Evolutionary conservation across 2,329 filamentous ascomycete species (phyloP).

Genomic region (Aspergillus intermedius): DNA sequence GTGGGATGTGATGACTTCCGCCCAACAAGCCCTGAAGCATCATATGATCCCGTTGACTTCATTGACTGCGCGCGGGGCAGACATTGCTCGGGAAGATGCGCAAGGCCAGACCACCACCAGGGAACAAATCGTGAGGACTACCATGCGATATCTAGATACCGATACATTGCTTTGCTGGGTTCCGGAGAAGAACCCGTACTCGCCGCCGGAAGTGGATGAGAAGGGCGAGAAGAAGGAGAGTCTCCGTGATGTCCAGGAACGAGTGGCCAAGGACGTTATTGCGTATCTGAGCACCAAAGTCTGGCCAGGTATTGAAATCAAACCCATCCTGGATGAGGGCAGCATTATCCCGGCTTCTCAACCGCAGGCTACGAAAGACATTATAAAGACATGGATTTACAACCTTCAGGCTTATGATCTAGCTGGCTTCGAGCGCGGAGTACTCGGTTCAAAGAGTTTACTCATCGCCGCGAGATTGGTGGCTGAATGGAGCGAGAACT

Average conservation of each 20-base stretch:
- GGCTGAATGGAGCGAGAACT: constrained; percentile 79
- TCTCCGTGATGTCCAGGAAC: constrained; percentile 66
- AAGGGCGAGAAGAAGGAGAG: constrained; percentile 47
- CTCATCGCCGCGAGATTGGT: constrained; percentile 70
- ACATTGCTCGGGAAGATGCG: constrained; percentile 66
- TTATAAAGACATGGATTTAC: constrained; percentile 70
- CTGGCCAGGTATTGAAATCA: constrained; percentile 77
- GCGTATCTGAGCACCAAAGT: constrained; percentile 63
- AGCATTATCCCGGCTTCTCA: constrained; percentile 72
- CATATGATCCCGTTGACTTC: constrained; percentile 89
- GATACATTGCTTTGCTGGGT: constrained; percentile 92
- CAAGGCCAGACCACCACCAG: constrained; percentile 50
- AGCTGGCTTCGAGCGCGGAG: constrained; percentile 75
- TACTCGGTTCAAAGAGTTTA: constrained; percentile 80
- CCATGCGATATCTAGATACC: constrained; percentile 83
- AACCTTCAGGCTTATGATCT: constrained; percentile 72
- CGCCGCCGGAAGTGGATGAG: constrained; percentile 43
- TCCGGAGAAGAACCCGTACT: constrained; percentile 48
- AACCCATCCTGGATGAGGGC: constrained; percentile 70
- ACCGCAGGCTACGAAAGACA: constrained; percentile 64
- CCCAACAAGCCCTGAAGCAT: constrained; percentile 74
- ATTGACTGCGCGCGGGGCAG: constrained; percentile 72
- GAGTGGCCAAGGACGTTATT: constrained; percentile 63
- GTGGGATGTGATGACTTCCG: constrained; percentile 79
- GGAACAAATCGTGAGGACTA: constrained; percentile 56